Base-by-base conservation (phyloP, 306 rosid species). In the Coriaria nepalensis region DNA sequence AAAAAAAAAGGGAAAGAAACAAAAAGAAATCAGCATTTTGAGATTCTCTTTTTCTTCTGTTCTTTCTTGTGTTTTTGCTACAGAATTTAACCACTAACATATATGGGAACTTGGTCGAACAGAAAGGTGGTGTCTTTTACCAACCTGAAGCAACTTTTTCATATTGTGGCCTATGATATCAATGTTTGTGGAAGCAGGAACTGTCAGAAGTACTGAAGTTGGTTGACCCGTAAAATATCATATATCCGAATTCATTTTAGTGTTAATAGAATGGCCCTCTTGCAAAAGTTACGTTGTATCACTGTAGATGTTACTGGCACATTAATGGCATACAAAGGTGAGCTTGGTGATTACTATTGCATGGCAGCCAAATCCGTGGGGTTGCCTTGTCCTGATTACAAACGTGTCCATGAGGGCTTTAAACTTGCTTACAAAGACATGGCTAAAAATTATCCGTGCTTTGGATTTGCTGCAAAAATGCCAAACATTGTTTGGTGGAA, bases 281-380 rank as follows among this genome's bases (percentile, higher is more conserved):
- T 81, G 63, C 53, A 82, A 2, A 81, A 44, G 51, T 65, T 90
- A 56, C 92, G 94, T 6, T 90, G 94, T 65, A 72, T 90, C 59
- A 85, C 98, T 5, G 45, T 90, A 40, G 98, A 90, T 65, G 98
- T 85, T 59, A 85, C 98, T 0, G 98, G 95, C 49, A 90, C 98
- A 42, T 68, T 90, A 53, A 56, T 84, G 48, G 98, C 98, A 49
- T 90, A 90, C 92, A 90, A 85, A 73, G 98, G 95, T 53, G 79
- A 90, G 54, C 92, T 90, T 45, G 87, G 98, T 53, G 98, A 90
- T 73, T 90, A 85, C 60, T 90, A 85, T 60, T 90, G 98, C 78
- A 84, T 85, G 95, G 92, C 98, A 43, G 98, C 92, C 65, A 90
- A 84, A 75, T 66, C 98, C 42, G 92, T 49, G n/a, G 92, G 98